Evolutionary conservation across 345 rosid species (phyloP).

Genomic region (Alliaria petiolata): DNA sequence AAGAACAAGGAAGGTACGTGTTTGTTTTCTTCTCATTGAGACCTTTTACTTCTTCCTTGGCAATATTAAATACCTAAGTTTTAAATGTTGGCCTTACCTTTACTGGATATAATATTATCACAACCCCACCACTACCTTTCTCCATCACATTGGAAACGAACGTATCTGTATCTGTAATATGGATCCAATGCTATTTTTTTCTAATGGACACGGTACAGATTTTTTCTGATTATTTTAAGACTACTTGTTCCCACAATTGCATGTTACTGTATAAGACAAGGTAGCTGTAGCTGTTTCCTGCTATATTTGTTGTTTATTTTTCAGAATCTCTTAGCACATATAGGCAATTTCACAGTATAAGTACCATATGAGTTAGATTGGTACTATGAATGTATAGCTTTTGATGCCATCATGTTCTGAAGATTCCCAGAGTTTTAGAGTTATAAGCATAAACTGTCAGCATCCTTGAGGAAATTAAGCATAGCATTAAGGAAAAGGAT

Average conservation of each 20-base stretch:
- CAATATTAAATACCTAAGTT: no score
- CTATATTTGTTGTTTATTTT: not conserved
- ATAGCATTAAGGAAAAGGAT: not conserved
- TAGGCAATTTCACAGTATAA: not conserved
- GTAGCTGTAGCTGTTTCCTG: constrained; percentile 3
- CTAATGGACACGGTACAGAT: not conserved
- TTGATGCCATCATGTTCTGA: not conserved
- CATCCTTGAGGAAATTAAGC: not conserved
- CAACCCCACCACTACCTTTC: not conserved
- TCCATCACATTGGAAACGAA: not conserved
- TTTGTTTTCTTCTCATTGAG: no score
- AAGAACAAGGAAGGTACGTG: no score
- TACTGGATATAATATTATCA: no score
- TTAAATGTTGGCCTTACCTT: no score
- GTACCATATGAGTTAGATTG: not conserved
- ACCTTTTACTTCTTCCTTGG: no score
- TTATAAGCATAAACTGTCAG: not conserved
- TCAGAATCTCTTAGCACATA: not conserved
- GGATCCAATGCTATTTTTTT: not conserved
- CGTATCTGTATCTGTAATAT: not conserved
- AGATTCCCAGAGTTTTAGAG: not conserved
- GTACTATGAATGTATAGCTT: not conserved
- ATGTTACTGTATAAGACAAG: constrained; percentile 1
- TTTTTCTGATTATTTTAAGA: not conserved
- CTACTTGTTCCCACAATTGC: not conserved